phyloP scores from a whole-genome alignment of 306 rosid species.

The Betula pendula region DNA sequence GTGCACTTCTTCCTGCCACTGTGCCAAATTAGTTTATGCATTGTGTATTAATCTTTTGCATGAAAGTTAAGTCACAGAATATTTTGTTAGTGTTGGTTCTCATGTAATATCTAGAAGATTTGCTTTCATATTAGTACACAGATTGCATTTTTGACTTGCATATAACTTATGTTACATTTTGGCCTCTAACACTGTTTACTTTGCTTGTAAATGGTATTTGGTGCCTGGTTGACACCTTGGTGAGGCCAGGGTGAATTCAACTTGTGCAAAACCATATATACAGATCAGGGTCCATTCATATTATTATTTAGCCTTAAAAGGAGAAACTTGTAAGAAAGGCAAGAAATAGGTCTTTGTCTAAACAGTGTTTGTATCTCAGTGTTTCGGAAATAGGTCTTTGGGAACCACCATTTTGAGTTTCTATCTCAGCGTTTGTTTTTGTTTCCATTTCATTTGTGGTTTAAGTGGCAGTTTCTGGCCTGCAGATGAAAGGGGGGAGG shows the following conservation, averaged over 20 bases:
- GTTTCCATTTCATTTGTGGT: neutral
- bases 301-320: neutral
- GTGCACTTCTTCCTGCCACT: slow-evolving; percentile 20
- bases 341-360: neutral
- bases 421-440: neutral
- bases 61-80: neutral
- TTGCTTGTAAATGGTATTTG: neutral
- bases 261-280: neutral
- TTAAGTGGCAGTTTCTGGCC: neutral
- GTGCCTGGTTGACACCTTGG: neutral
- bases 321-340: neutral
- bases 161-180: neutral
- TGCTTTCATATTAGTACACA: neutral
- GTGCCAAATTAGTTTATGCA: slow-evolving; percentile 1
- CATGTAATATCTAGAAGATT: neutral
- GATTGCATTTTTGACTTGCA: neutral
- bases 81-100: neutral
- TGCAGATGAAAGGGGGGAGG: neutral
- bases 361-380: neutral
- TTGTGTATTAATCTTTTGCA: slow-evolving; percentile 9
- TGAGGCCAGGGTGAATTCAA: neutral
- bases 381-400: neutral
- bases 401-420: neutral
- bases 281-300: neutral
- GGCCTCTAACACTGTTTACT: neutral